A percentile compares a stretch with the other conserved stretches of the same genome.
Evolutionary conservation across 176 grass and related monocot genomes (phyloP).

Genomic region (Lolium rigidum): DNA sequence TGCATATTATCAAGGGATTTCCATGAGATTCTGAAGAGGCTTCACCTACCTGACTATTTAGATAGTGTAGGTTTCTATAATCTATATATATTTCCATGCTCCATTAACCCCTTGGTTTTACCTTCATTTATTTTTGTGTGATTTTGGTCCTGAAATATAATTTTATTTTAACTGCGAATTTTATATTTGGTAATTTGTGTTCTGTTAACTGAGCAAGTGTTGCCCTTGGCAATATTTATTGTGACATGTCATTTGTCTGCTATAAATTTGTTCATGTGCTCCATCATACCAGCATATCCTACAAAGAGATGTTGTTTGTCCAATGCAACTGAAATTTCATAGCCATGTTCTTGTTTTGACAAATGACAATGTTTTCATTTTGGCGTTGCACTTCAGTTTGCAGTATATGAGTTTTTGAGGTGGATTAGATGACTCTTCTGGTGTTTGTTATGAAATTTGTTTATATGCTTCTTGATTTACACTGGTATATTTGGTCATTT

Average conservation of each 20-base stretch:
- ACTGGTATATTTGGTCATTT: slow-evolving; percentile 1
- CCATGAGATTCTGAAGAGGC: background rate
- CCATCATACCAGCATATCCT: background rate
- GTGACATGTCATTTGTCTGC: background rate
- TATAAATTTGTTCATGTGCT: slow-evolving; percentile 3
- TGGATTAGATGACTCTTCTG: background rate
- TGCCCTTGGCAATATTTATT: background rate
- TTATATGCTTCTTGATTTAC: slow-evolving; percentile 9
- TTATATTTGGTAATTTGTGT: background rate
- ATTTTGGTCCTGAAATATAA: background rate
- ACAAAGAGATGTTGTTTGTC: background rate
- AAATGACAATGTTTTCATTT: slow-evolving; percentile 2
- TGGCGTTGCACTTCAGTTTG: slow-evolving; percentile 9
- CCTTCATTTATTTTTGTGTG: background rate
- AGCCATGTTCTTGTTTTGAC: background rate
- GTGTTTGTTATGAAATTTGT: background rate
- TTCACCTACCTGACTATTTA: slow-evolving; percentile 4
- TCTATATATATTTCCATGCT: background rate
- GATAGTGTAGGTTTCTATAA: background rate
- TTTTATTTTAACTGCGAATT: background rate
- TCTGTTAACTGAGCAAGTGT: background rate
- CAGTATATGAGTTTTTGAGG: slow-evolving; percentile 1
- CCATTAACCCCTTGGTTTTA: background rate
- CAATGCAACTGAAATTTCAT: slow-evolving; percentile 4
- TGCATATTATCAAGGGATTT: background rate